Conservation (phyloP, 768 basidiomycete genomes). For the Amyloporia xantha region DNA sequence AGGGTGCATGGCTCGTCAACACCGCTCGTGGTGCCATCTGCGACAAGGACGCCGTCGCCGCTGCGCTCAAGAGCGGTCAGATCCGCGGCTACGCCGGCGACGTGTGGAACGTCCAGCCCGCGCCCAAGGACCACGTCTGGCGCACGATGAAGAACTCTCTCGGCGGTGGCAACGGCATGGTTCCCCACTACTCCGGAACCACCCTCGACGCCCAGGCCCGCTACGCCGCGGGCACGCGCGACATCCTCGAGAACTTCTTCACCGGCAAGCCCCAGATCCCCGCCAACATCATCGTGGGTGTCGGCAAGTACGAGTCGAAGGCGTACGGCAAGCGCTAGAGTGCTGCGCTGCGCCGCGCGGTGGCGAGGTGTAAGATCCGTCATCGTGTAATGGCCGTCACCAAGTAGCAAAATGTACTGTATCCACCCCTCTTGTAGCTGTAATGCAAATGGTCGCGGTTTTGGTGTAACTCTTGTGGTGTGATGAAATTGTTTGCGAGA, state of each 20-base stretch:
- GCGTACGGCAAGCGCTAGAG: conserved; percentile 27
- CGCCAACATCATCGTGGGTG: conserved; percentile 73
- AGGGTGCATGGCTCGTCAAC: conserved; percentile 86
- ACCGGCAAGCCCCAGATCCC: conserved; percentile 59
- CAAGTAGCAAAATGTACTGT: too few species aligned
- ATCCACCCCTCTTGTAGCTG: too few species aligned
- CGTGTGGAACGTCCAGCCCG: conserved; percentile 86
- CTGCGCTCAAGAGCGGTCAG: conserved; percentile 70
- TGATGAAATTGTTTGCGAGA: too few species aligned
- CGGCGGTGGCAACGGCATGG: conserved; percentile 88
- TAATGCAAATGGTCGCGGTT: too few species aligned
- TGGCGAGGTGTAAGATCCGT: not conserved
- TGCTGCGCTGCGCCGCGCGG: too few species aligned
- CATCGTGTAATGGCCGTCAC: too few species aligned
- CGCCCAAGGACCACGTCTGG: conserved; percentile 83
- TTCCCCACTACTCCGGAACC: conserved; percentile 82
- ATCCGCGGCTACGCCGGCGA: conserved; percentile 53
- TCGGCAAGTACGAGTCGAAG: conserved; percentile 35
- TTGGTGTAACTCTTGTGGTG: too few species aligned
- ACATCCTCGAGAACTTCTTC: conserved; percentile 70
- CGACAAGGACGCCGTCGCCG: conserved; percentile 74
- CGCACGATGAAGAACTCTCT: conserved; percentile 74
- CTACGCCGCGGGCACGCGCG: conserved; percentile 68
- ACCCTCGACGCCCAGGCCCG: conserved; percentile 86
- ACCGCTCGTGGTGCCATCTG: conserved; percentile 91